Base-by-base conservation (phyloP, 768 basidiomycete genomes). In the Suillus paluster region DNA sequence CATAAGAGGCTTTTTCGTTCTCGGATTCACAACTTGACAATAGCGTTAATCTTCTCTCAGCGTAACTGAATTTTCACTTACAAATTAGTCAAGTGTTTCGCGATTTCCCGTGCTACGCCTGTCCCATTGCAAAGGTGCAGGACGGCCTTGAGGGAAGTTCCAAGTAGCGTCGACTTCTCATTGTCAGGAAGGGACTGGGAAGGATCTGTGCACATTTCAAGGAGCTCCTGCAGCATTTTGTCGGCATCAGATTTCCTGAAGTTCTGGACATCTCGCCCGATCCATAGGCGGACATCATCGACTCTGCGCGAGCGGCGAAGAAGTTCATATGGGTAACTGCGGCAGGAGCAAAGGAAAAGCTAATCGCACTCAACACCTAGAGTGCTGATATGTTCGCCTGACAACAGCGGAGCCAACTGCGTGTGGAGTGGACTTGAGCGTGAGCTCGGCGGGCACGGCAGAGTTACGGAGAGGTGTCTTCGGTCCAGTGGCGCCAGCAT, bases 181-280 rank as follows among this genome's bases (percentile, higher is more conserved):
- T 15, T 27, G n/a, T 49, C n/a, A n/a, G 49, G 17, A 36, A 50
- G 12, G 17, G 25, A 19, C 15, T 55, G n/a, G 15, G 33, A 54
- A n/a, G 49, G 12, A 52, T 50, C 57, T 23, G 17, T 11, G 25
- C 58, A 59, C 17, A 15, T 46, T 46, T 58, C 25, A 36, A 58
- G 45, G 17, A 58, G 57, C 21, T 1, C 25, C 27, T 49, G 25
- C 14, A 50, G 57, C 45, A 58, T 58, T 44, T 30, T 3, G 58
- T 59, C 58, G 10, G n/a, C 33, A 6, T 4, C 21, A 8, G 30
- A 59, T 34, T 12, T 12, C 48, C 10, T 21, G 33, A n/a, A 34
- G 27, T 59, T 33, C 15, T 38, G 23, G 58, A 59, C 21, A 7
- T 59, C 49, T 5, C 33, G 58, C 10, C 17, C 30, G 15, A 59